These are phyloP conservation scores for Lagerstroemia speciosa DNA, from an alignment of 345 rosid species.

Conservation along the genomic window DNA sequence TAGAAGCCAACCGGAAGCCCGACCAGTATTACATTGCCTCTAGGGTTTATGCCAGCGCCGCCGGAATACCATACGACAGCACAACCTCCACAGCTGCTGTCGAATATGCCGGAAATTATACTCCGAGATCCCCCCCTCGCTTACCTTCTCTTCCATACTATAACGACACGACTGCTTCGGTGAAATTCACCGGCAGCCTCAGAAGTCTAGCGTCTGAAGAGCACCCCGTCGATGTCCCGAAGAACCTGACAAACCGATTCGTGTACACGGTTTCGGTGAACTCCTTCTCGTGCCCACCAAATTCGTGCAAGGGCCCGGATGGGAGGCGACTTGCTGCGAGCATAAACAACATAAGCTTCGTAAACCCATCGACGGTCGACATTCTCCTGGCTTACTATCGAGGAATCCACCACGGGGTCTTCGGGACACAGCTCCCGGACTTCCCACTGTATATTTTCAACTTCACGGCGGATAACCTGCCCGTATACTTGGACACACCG, in stretches of 20 bases:
- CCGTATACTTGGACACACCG: constrained; percentile 7
- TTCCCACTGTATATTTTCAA: constrained; percentile 15
- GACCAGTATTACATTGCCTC: constrained; percentile 19
- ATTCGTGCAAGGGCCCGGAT: constrained; percentile 20
- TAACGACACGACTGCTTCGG: constrained; percentile 21
- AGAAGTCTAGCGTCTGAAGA: constrained; percentile 11
- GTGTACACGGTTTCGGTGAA: constrained; percentile 17
- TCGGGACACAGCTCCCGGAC: constrained; percentile 10
- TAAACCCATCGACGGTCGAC: constrained; percentile 16
- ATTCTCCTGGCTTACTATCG: constrained; percentile 35
- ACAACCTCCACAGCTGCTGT: constrained; percentile 14
- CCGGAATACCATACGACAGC: constrained; percentile 7
- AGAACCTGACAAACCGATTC: constrained; percentile 5
- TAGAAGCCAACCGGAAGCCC: constrained; percentile 17
- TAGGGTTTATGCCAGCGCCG: constrained; percentile 5
- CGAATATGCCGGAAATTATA: constrained; percentile 14
- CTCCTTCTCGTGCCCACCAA: constrained; percentile 21
- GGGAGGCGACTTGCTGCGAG: constrained; percentile 27
- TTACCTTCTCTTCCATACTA: constrained; percentile 18
- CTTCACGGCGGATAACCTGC: constrained; percentile 16
- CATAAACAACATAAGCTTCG: constrained; percentile 37
- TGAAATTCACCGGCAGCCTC: constrained; percentile 20
- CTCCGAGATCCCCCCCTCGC: constrained; percentile 8
- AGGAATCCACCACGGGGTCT: constrained; percentile 19
- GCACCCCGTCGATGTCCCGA: constrained; percentile 18